Conservation (phyloP, 768 basidiomycete species). For the Chalciporus piperatus region DNA sequence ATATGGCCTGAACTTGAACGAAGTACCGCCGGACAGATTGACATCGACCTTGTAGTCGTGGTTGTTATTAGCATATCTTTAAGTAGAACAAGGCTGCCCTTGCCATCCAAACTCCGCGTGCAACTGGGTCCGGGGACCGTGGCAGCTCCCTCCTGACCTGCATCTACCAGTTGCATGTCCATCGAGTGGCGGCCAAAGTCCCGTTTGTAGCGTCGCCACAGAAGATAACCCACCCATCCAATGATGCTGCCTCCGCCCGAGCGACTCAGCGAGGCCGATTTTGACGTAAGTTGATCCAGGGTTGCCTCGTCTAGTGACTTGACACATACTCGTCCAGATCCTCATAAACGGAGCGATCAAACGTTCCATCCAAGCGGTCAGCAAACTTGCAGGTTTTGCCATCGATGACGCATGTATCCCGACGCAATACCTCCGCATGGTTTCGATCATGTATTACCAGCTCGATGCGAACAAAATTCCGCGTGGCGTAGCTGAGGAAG, state of each 20-base stretch:
- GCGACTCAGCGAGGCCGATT: conserved; percentile 11
- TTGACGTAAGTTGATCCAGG: conserved; percentile 17
- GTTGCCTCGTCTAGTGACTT: neutral
- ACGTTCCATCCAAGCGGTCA: conserved; percentile 12
- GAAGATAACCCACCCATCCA: neutral
- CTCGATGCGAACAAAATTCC: conserved; percentile 22
- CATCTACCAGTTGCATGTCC: neutral
- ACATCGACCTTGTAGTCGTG: too few species aligned
- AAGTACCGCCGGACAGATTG: conserved; percentile 7
- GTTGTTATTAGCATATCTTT: neutral
- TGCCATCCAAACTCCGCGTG: too few species aligned
- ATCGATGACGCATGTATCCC: conserved; percentile 11
- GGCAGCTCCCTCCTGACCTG: too few species aligned
- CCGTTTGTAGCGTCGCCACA: neutral
- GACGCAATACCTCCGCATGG: conserved; percentile 21
- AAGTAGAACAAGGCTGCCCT: too few species aligned
- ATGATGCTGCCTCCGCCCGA: neutral
- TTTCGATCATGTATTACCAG: conserved; percentile 20
- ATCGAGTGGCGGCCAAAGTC: neutral
- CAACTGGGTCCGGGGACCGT: too few species aligned
- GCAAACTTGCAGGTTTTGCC: conserved; percentile 14
- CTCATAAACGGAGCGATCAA: conserved; percentile 14
- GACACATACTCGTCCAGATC: conserved; percentile 1
- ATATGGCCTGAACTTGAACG: too few species aligned
- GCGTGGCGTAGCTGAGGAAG: neutral